Evolutionary conservation across 83 land plant genomes (phyloP).

Genomic region (Diphasiastrum complanatum): DNA sequence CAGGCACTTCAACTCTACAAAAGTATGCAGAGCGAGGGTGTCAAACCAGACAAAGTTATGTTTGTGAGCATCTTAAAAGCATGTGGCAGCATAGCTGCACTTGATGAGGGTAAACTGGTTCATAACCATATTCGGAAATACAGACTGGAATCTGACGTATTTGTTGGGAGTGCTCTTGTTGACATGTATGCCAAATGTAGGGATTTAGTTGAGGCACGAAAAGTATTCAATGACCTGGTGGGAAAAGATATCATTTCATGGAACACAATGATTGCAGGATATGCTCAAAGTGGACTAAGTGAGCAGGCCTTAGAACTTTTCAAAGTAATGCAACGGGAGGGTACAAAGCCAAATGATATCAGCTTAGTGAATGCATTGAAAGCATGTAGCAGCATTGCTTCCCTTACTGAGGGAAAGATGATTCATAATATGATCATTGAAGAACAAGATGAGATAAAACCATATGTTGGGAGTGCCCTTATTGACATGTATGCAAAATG

Average conservation of each 20-base stretch:
- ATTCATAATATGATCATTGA: not conserved
- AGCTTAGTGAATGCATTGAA: not conserved
- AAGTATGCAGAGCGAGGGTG: conserved; percentile 14
- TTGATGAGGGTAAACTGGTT: conserved; percentile 22
- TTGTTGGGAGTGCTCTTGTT: conserved; percentile 19
- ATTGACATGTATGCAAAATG: conserved; percentile 14
- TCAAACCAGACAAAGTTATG: conserved; percentile 16
- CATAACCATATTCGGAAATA: conserved; percentile 24
- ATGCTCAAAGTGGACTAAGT: conserved; percentile 9
- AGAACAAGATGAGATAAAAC: not conserved
- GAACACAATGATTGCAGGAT: not conserved
- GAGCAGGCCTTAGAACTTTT: conserved; percentile 15
- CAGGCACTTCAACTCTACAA: conserved; percentile 15
- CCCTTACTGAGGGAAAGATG: not conserved
- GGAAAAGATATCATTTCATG: not conserved
- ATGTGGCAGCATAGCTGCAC: conserved; percentile 17
- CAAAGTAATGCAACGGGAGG: conserved; percentile 2
- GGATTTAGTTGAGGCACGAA: conserved; percentile 2
- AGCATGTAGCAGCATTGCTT: not conserved
- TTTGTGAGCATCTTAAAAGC: conserved; percentile 22
- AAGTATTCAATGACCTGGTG: not conserved
- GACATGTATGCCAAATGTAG: conserved; percentile 33
- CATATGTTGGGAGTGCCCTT: not conserved
- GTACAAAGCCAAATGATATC: not conserved
- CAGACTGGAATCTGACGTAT: conserved; percentile 16